Percentiles rank a stretch among this genome's conserved stretches.
Conservation (phyloP, 345 rosid species). For the Conringia planisiliqua region DNA sequence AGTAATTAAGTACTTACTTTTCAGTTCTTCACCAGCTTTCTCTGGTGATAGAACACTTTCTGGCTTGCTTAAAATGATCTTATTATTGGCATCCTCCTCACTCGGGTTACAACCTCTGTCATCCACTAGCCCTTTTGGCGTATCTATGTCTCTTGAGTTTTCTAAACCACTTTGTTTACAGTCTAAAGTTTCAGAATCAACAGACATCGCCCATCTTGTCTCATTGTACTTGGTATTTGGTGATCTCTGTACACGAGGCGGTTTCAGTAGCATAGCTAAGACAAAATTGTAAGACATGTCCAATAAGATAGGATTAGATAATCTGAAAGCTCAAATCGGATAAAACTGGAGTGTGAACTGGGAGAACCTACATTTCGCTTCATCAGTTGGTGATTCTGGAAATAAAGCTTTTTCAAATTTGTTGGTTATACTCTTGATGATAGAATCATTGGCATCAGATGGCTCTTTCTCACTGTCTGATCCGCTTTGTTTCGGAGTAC, state of each 20-base stretch:
- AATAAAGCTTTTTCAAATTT: constrained; percentile 45
- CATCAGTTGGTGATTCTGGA: constrained; percentile 45
- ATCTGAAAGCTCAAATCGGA: constrained; percentile 12
- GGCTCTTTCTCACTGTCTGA: constrained; percentile 38
- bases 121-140: constrained; percentile 32
- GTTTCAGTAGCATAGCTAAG: constrained; percentile 71
- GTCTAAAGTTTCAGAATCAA: constrained; percentile 43
- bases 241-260: constrained; percentile 53
- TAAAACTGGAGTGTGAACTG: constrained; percentile 5
- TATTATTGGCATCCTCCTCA: constrained; percentile 37
- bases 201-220: constrained; percentile 36
- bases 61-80: constrained; percentile 41
- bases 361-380: constrained; percentile 54
- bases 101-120: constrained; percentile 44
- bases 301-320: neutral
- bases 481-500: constrained; percentile 25
- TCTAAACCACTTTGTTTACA: constrained; percentile 31
- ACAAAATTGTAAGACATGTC: neutral
- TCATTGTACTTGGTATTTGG: constrained; percentile 47
- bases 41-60: constrained; percentile 40
- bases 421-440: constrained; percentile 41
- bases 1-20: constrained; percentile 47
- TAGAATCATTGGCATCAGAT: constrained; percentile 39
- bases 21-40: constrained; percentile 39
- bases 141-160: constrained; percentile 29